Base-by-base conservation (phyloP, 2,329 filamentous ascomycete species). In the Colletotrichum sp. region DNA sequence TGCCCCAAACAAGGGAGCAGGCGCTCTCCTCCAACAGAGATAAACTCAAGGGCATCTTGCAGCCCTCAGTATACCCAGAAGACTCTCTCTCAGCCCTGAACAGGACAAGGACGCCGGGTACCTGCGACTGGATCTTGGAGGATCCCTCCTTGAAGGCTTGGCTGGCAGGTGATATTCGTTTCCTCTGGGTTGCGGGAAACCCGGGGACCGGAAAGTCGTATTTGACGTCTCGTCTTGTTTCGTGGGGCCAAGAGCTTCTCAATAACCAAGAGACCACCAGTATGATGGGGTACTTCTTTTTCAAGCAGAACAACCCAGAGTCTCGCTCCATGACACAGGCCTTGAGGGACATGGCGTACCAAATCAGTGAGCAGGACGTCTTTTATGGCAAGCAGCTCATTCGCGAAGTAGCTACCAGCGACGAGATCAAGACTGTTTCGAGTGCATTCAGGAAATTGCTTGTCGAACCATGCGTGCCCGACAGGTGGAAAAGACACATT, bases 181-280 rank as follows among this genome's bases (percentile, higher is more conserved):
- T 88, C 32, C 79, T 89, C 4, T 89, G 85, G 83, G 81, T 89
- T 18, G 83, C 80, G 3, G 88, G 88, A 8, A 87, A 84, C 66
- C 84, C 87, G 81, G 85, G 85, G 6, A 87, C 85, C 2, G 88
- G 88, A 26, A 89, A 89, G 78, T 88, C 86, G 0, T 89, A 84
- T 72, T 77, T 89, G 2, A 84, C 86, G 4, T 83, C 87, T 1
- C 84, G 83, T n/a, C 81, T 89, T 8, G 85, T 89, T n/a, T 78
- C 83, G 2, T 88, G 81, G 84, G 80, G 78, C n/a, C 80, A 78
- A 6, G 82, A 83, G n/a, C 81, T 83, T 30, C 80, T 82, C n/a
- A 74, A 75, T 21, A 68, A 78, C 16, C 60, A 78, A 34, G 69
- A 77, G 8, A 57, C 77, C 2, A 77, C 72, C 13, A 64, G 36